These are phyloP conservation scores for Aspergillus kassunensis DNA, from an alignment of 495 filamentous ascomycete genomes.

Conservation along the genomic window DNA sequence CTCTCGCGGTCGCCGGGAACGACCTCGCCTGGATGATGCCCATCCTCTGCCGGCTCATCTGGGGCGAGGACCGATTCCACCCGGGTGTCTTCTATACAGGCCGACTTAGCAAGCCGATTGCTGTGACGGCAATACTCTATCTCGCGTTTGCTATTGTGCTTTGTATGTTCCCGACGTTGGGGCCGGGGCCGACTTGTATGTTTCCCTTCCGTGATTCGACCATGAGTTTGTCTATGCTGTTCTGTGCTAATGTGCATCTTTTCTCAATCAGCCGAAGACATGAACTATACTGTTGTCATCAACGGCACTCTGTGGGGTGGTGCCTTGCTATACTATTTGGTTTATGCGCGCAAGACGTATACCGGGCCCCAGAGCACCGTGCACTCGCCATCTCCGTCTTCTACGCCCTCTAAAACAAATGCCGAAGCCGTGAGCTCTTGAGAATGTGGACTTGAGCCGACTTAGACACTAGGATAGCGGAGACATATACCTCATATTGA, in stretches of 20 bases:
- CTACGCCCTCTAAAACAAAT: conserved; percentile 12
- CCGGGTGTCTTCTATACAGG: conserved; percentile 63
- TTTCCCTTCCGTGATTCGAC: neutral
- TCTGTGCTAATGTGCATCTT: neutral
- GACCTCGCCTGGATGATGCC: conserved; percentile 62
- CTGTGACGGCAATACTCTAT: conserved; percentile 50
- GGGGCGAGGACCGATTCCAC: conserved; percentile 59
- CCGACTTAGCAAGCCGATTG: conserved; percentile 48
- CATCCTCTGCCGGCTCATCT: conserved; percentile 58
- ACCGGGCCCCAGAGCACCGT: conserved; percentile 65
- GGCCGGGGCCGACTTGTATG: conserved; percentile 51
- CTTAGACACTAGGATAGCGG: no score
- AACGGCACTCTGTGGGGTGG: conserved; percentile 59
- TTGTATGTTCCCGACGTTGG: conserved; percentile 56
- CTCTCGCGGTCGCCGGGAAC: conserved; percentile 58
- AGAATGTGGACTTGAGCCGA: no score
- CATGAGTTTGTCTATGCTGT: neutral
- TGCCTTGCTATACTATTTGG: conserved; percentile 56
- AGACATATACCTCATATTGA: no score
- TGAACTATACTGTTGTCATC: conserved; percentile 67
- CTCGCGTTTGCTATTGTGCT: conserved; percentile 53
- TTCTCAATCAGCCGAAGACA: conserved; percentile 37
- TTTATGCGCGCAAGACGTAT: conserved; percentile 67
- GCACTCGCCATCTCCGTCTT: conserved; percentile 22
- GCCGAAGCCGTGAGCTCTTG: no score